Evolutionary conservation across 768 basidiomycete species (phyloP), one percentile per base, ranked within the genome.

Genomic region (Bullera alba): DNA sequence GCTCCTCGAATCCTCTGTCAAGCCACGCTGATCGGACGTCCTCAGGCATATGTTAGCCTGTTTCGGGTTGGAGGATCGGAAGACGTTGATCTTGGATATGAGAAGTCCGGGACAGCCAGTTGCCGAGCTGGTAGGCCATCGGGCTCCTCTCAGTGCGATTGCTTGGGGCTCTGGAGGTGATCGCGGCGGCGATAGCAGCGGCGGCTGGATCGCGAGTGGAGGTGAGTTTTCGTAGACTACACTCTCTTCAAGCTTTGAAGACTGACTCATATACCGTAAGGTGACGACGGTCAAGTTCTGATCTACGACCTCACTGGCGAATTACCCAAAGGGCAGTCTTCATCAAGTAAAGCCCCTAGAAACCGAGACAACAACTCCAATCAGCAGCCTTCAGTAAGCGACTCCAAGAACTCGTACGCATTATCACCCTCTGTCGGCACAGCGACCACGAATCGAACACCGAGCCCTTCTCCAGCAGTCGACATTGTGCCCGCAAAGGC

Each of bases 21-120:
- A 12, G 28, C 5, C 21, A 8, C 83, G 19, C 83, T 81, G 5
- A 37, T 32, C 16, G 8, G 22, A 93, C 93, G 76, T 90, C 89
- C 63, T 82, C 5, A 85, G 90, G 15, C 91, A 95, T 61, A 95
- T 93, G 71, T 87, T 99, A 81, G 87, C 90, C 12, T 93, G 91
- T 2, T 95, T 96, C 73, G 93, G 96, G 64, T 85, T 89, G 79
- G 91, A 95, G 65, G 87, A 87, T 42, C 73, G 78, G 17, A 86
- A 91, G 63, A 79, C 95, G 3, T 87, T 95, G 69, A 87, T 99
- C 23, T 76, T 99, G 55, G 95, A 99, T 65, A 96, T 96, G 87
- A 82, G 95, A 46, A 87, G 84, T 73, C 95, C 95, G 1, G 95
- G 95, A 2, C 83, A 87, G 54, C 91, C 95, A 0, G 91, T 96